phyloP scores from a whole-genome alignment of 768 basidiomycete species.

The Termitomyces sp. region DNA sequence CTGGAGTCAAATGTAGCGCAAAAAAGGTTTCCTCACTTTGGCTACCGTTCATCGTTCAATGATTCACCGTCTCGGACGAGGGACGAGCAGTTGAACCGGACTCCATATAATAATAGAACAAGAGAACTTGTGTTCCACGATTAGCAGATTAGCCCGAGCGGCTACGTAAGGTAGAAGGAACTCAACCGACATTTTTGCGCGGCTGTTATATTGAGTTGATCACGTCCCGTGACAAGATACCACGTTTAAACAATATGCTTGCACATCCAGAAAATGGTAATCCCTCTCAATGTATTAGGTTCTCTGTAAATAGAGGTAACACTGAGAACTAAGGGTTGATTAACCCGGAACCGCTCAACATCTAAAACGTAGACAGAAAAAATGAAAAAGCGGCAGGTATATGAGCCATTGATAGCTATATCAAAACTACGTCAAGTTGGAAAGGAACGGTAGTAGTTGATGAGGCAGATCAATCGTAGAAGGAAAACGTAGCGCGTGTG shows the following conservation, averaged over 20 bases:
- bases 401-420: background rate
- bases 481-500: conserved; percentile 10
- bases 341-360: no score
- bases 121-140: background rate
- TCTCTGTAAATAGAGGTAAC: background rate
- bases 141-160: background rate
- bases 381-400: background rate
- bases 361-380: background rate
- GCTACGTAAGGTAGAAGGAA: no score
- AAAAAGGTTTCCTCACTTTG: background rate
- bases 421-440: background rate
- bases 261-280: background rate
- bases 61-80: background rate
- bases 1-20: background rate
- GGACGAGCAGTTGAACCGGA: no score
- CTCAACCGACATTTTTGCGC: background rate
- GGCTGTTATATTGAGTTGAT: no score
- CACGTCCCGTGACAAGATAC: no score
- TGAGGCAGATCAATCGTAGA: conserved; percentile 6
- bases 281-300: background rate
- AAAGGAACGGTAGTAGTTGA: conserved; percentile 8
- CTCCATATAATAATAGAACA: no score
- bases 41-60: background rate
- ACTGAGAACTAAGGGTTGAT: no score
- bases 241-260: background rate